Base-by-base conservation (phyloP, 2,329 filamentous ascomycete genomes). In the Aspergillus sojae region DNA sequence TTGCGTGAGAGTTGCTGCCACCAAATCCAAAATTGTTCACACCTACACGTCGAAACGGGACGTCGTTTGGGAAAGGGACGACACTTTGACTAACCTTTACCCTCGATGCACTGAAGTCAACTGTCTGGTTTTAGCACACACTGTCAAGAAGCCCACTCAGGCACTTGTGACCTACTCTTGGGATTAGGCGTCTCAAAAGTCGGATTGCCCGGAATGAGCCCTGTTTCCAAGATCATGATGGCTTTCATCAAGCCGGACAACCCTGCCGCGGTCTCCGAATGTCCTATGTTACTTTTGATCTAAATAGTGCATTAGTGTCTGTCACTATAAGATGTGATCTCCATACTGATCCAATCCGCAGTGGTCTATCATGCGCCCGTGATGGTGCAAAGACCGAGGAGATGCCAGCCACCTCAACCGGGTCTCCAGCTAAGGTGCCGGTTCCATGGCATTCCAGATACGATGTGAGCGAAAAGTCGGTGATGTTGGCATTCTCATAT, bases 391-490 rank as follows among this genome's bases (percentile, higher is more conserved):
- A 62, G 30, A 55, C 48, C 3, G 54, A 60, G 6, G 52, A 30
- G 60, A 65, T 52, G 2, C 55, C 52, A 16, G 58, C 32, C 32
- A 34, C n/a, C 48, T 61, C 36, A 46, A 60, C n/a, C 5, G 41
- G 36, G 53, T 65, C 56, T 28, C 65, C 65, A 1, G 57, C 62
- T 12, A 45, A 16, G 1, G 75, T 78, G 0, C 75, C 75, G 1
- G 74, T 78, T 57, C 75, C 77, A 43, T 78, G 76, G 28, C 73
- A 72, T 61, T 79, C 75, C 1, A 81, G 64, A 50, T 78, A 75
- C 0, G 68, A 71, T 0, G 78, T 81, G 12, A 69, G 34, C 12
- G 48, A 32, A 10, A 65, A 45, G 30, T 73, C 26, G 1, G 39
- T 45, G 34, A 77, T 72, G 0, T 69, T 70, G 2, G 77, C 76